Conservation (phyloP, 2,329 filamentous ascomycete genomes). For the Myriangium duriaei region DNA sequence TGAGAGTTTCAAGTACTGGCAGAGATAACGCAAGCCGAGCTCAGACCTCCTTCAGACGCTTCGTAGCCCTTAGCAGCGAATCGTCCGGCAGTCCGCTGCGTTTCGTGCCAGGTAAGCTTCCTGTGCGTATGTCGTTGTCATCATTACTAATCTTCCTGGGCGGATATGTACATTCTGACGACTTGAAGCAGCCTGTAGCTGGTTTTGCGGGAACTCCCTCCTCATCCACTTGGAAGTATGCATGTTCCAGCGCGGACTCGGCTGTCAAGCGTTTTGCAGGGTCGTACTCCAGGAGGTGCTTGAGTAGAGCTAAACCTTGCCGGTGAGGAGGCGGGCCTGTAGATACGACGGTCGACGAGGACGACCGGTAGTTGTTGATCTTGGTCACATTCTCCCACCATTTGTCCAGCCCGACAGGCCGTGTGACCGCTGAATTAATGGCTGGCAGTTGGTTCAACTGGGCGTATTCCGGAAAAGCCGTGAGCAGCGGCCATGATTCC, state of each 20-base stretch:
- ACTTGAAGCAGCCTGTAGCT: constrained; percentile 71
- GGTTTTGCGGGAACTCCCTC: constrained; percentile 10
- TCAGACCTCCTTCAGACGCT: constrained; percentile 40
- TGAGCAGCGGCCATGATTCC: constrained; percentile 74
- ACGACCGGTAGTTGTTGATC: constrained; percentile 33
- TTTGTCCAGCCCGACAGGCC: constrained; percentile 54
- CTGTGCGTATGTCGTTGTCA: constrained; percentile 88
- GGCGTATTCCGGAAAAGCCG: constrained; percentile 72
- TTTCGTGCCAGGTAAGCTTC: constrained; percentile 83
- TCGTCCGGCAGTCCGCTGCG: constrained; percentile 78
- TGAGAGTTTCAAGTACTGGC: too few relatives aligned
- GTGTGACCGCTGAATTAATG: constrained; percentile 37
- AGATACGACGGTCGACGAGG: constrained; percentile 15
- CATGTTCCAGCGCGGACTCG: constrained; percentile 74
- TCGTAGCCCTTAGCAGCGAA: constrained; percentile 45
- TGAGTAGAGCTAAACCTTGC: constrained; percentile 55
- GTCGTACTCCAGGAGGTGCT: constrained; percentile 81
- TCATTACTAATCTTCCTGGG: constrained; percentile 83
- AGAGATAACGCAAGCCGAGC: too few relatives aligned
- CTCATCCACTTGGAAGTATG: constrained; percentile 53
- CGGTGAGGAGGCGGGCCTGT: constrained; percentile 47
- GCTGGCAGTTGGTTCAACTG: constrained; percentile 25
- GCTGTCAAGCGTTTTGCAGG: constrained; percentile 80
- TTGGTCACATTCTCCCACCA: constrained; percentile 40
- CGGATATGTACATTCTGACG: constrained; percentile 77